Evolutionary conservation across 2,329 filamentous ascomycete species (phyloP), one percentile per base, ranked within the genome.

Genomic region (Trichoderma brevicompactum): DNA sequence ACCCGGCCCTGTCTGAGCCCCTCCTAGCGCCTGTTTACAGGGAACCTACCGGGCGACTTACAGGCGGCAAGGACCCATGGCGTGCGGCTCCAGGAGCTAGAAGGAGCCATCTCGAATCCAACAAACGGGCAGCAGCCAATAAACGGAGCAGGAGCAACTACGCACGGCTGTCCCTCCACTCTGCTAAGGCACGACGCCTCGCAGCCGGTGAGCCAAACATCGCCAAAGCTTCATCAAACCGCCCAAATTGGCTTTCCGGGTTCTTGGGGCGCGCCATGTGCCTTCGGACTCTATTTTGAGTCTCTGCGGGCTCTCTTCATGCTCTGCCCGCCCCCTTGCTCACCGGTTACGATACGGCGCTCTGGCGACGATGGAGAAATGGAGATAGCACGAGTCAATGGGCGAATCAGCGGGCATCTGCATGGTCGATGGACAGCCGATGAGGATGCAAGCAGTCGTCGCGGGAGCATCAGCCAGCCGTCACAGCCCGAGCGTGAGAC

Each of bases 81-180:
- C 40, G 40, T 63, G 48, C 59, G 32, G 38, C 59, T 49, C 49
- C n/a, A 19, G 44, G 4, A 13, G 13, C 28, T 13, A 13, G 7
- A 19, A 52, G 38, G 19, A 41, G n/a, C 48, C 17, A 43, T 23
- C 50, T n/a, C 17, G 15, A 38, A 38, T 4, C n/a, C 23, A 40
- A 17, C 56, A 60, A 60, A 60, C 44, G 56, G 43, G n/a, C n/a
- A 54, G 48, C 41, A 17, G 50, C 60, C 60, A 64, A 64, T 62
- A 28, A 36, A 23, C 15, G 59, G 36, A 41, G 44, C 13, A 32
- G 59, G 17, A 7, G 46, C 46, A 50, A 63, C 59, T 15, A 52
- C 58, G 17, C n/a, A 46, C 17, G 15, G 34, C 6, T 44, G 5
- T 23, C 13, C 44, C 44, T 60, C 28, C n/a, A 23, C 54, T 36